Evolutionary conservation across 2,329 filamentous ascomycete species (phyloP).

Genomic region (Colletotrichum filicis): DNA sequence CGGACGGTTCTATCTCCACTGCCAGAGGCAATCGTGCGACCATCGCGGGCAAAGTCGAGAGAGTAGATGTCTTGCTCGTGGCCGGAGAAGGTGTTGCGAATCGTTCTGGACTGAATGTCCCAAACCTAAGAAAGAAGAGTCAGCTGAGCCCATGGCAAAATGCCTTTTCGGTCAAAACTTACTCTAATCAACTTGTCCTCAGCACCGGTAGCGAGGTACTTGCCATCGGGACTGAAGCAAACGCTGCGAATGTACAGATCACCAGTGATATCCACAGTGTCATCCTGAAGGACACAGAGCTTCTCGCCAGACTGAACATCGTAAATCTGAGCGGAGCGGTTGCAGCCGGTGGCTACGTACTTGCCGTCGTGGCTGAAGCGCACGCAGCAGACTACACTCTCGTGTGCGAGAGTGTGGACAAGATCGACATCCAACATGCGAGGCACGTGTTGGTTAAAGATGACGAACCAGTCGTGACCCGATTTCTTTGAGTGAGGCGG

Average conservation of each 20-base stretch:
- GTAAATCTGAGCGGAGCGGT: conserved; percentile 98
- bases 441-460: conserved; percentile 93
- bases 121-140: conserved; percentile 73
- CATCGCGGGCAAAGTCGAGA: conserved; percentile 92
- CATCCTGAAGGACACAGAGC: conserved; percentile 90
- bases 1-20: conserved; percentile 95
- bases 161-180: conserved; percentile 50
- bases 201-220: conserved; percentile 92
- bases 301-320: conserved; percentile 89
- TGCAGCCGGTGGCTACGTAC: conserved; percentile 96
- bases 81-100: conserved; percentile 93
- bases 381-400: conserved; percentile 98
- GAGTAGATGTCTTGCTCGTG: conserved; percentile 99
- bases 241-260: conserved; percentile 98
- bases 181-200: conserved; percentile 98
- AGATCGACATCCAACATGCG: conserved; percentile 93
- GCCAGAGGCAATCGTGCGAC: conserved; percentile 93
- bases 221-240: conserved; percentile 97
- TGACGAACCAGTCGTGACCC: conserved; percentile 92
- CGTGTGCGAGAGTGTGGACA: conserved; percentile 90
- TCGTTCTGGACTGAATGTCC: conserved; percentile 87
- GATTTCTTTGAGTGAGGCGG: conserved; percentile 90
- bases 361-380: conserved; percentile 96
- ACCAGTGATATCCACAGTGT: conserved; percentile 85
- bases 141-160: background rate